A percentile compares a stretch with the other conserved stretches of the same genome.
Evolutionary conservation across 768 basidiomycete genomes (phyloP).

Genomic region (Stropharia rugosoannulata): DNA sequence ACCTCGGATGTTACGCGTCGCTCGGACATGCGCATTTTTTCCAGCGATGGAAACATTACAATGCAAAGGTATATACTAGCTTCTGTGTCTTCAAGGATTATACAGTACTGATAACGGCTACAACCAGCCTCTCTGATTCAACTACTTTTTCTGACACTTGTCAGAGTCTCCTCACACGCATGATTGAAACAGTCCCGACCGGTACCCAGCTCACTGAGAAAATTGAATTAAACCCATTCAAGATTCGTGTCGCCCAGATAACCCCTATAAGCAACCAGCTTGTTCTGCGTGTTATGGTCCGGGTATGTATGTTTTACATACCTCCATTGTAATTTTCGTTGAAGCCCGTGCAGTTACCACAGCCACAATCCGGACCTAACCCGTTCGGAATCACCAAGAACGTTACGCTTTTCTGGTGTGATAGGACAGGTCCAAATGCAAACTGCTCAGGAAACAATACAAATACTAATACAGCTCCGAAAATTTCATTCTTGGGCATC

Average conservation of each 20-base stretch:
- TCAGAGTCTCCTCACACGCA: conserved; percentile 31
- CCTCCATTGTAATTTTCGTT: neutral
- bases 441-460: conserved; percentile 21
- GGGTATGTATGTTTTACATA: conserved; percentile 20
- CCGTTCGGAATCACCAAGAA: conserved; percentile 17
- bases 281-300: conserved; percentile 29
- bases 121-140: conserved; percentile 22
- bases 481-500: conserved; percentile 23
- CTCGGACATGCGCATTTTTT: conserved; percentile 40
- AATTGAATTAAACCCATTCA: conserved; percentile 32
- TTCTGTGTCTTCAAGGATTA: neutral
- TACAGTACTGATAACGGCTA: neutral
- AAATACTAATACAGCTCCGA: conserved; percentile 19
- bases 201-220: conserved; percentile 34
- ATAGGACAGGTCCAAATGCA: conserved; percentile 25
- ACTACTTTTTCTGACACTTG: conserved; percentile 32
- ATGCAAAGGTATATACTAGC: conserved; percentile 32
- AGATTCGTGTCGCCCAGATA: conserved; percentile 30
- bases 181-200: conserved; percentile 42
- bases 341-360: neutral
- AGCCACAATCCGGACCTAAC: neutral
- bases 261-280: conserved; percentile 26
- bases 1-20: conserved; percentile 30
- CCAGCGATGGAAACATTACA: conserved; percentile 36
- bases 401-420: conserved; percentile 32